Conservation (phyloP, 257 asterid species). For the Solanum appendiculatum region DNA sequence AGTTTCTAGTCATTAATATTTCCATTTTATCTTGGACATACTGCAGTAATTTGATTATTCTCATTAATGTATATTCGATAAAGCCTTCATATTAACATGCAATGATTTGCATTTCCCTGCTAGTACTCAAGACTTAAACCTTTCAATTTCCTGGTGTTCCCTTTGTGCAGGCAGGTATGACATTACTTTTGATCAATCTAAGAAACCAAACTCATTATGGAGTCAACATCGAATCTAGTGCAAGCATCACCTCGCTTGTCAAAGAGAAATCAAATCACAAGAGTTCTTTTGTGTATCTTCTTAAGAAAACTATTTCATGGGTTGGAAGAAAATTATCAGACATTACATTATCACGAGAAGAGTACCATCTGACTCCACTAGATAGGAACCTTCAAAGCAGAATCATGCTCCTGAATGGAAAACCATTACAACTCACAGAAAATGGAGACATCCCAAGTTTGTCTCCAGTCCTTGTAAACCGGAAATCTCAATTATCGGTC, state of each 20-base stretch:
- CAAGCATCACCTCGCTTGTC: not conserved
- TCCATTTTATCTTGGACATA: not conserved
- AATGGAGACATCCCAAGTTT: constrained; percentile 39
- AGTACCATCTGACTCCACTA: constrained; percentile 66
- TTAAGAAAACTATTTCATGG: constrained; percentile 67
- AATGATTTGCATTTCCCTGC: not conserved
- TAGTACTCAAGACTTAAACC: not conserved
- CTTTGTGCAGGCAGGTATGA: constrained; percentile 55
- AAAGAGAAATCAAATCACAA: constrained; percentile 8
- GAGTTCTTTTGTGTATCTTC: constrained; percentile 22
- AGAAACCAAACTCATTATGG: constrained; percentile 53
- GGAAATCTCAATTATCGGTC: constrained; percentile 30
- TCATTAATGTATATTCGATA: not conserved
- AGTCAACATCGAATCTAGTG: constrained; percentile 34
- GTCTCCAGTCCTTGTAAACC: constrained; percentile 26
- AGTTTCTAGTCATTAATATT: not conserved
- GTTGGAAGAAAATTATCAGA: constrained; percentile 62
- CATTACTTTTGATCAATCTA: constrained; percentile 68
- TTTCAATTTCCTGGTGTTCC: not conserved
- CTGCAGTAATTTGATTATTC: not conserved
- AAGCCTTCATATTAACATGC: not conserved
- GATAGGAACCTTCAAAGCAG: constrained; percentile 44
- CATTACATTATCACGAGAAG: constrained; percentile 45
- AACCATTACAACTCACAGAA: constrained; percentile 31
- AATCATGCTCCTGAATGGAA: constrained; percentile 52